These are phyloP conservation scores for Podospora tetraspora DNA, from an alignment of 495 filamentous ascomycete genomes.

Conservation along the genomic window DNA sequence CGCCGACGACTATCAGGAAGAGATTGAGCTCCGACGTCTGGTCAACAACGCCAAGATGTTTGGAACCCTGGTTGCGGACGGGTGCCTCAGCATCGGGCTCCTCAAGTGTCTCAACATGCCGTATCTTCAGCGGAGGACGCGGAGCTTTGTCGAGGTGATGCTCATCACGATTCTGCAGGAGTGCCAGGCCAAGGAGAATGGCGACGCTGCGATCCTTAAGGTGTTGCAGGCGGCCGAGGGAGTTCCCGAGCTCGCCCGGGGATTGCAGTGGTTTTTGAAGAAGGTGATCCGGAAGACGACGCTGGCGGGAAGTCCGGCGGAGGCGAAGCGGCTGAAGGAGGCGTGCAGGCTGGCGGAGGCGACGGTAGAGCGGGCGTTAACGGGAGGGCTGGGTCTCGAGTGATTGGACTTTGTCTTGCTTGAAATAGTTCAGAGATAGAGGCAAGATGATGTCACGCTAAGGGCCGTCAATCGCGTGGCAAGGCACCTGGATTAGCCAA, in stretches of 20 bases:
- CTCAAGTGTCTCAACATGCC: constrained; percentile 74
- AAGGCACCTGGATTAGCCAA: background rate
- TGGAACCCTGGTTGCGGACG: constrained; percentile 64
- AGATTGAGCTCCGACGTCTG: constrained; percentile 55
- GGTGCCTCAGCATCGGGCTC: constrained; percentile 55
- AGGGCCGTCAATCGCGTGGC: background rate
- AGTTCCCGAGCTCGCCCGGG: constrained; percentile 58
- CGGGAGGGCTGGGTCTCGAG: constrained; percentile 20
- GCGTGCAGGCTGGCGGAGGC: constrained; percentile 62
- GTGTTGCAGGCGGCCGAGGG: constrained; percentile 59
- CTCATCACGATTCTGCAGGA: constrained; percentile 69
- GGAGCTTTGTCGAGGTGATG: constrained; percentile 71
- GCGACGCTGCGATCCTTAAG: constrained; percentile 48
- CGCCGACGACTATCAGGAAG: constrained; percentile 46
- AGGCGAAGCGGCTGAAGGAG: constrained; percentile 61
- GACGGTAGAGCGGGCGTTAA: constrained; percentile 49
- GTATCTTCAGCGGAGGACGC: constrained; percentile 69
- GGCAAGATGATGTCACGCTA: background rate
- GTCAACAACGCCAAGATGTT: constrained; percentile 89
- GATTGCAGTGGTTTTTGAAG: constrained; percentile 71
- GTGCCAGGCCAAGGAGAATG: constrained; percentile 30
- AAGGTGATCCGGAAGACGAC: constrained; percentile 72
- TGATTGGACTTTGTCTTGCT: constrained; percentile 1
- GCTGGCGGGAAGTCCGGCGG: constrained; percentile 54
- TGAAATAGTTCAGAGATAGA: background rate